Percentiles rank a stretch among this genome's conserved stretches.
phyloP scores from a whole-genome alignment of 805 yeast genomes.

The Saccharomycopsis malanga region DNA sequence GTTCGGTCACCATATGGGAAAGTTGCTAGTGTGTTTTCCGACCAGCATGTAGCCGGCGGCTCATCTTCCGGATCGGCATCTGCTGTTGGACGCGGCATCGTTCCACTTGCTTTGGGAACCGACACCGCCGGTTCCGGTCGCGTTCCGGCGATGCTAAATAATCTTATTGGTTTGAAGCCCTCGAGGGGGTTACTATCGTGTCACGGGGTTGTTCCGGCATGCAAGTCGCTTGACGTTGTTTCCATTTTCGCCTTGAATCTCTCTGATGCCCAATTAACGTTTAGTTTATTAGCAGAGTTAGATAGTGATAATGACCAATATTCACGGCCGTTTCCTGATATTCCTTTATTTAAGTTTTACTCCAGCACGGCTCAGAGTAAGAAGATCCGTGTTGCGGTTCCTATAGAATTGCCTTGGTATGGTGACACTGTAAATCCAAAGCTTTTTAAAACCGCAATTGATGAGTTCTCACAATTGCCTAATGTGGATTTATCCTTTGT shows the following conservation, averaged over 20 bases:
- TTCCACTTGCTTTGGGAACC: conserved; percentile 85
- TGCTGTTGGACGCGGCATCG: conserved; percentile 83
- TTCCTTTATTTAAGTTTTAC: conserved; percentile 55
- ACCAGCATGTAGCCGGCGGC: conserved; percentile 85
- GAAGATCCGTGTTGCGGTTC: conserved; percentile 54
- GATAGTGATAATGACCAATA: conserved; percentile 70
- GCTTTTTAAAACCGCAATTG: conserved; percentile 57
- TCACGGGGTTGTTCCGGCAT: conserved; percentile 94
- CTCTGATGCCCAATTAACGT: conserved; percentile 75
- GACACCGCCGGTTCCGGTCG: conserved; percentile 98
- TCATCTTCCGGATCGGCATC: conserved; percentile 95
- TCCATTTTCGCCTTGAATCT: conserved; percentile 75
- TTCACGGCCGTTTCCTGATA: conserved; percentile 66
- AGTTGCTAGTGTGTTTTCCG: conserved; percentile 72
- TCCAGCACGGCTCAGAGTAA: conserved; percentile 36
- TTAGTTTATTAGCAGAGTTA: conserved; percentile 61
- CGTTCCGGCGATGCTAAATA: conserved; percentile 94
- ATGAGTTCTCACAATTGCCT: conserved; percentile 48
- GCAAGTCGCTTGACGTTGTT: conserved; percentile 89
- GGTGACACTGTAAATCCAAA: conserved; percentile 75
- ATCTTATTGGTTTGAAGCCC: conserved; percentile 87
- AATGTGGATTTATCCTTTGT: conserved; percentile 44
- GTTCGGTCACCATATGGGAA: conserved; percentile 92
- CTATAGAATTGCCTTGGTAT: conserved; percentile 66
- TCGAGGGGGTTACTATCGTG: conserved; percentile 84